Percentiles rank a stretch among this genome's conserved stretches.
These are phyloP conservation scores for Powellomyces hirtus DNA, from an alignment of 192 early-diverging fungal genomes.

Conservation along the genomic window DNA sequence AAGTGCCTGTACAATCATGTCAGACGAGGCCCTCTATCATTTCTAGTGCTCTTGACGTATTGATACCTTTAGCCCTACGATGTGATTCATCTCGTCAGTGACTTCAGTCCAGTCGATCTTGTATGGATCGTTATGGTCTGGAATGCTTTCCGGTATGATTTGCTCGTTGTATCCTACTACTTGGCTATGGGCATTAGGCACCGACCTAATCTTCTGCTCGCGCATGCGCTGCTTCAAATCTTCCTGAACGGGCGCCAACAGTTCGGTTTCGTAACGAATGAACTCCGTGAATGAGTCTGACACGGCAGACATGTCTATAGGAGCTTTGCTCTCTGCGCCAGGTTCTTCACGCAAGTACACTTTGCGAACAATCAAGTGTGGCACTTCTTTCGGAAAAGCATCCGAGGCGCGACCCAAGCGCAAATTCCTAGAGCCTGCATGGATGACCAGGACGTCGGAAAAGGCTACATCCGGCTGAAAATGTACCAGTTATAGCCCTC, in stretches of 20 bases:
- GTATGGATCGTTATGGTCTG: constrained; percentile 90
- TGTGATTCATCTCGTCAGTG: constrained; percentile 43
- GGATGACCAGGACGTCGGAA: constrained; percentile 77
- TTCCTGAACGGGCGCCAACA: constrained; percentile 53
- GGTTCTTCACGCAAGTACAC: not conserved
- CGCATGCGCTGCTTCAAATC: constrained; percentile 78
- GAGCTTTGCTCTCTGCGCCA: not conserved
- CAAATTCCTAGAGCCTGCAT: constrained; percentile 80
- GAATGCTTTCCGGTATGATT: constrained; percentile 62
- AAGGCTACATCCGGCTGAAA: constrained; percentile 45
- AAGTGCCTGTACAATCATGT: not conserved
- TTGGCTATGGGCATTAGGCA: constrained; percentile 71
- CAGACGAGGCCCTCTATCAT: too few species aligned
- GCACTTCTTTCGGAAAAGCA: constrained; percentile 70
- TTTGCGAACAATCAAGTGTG: constrained; percentile 77
- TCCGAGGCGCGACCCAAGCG: constrained; percentile 82
- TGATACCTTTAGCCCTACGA: constrained; percentile 70
- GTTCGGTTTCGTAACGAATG: constrained; percentile 7
- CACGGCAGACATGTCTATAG: not conserved
- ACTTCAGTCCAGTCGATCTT: constrained; percentile 80
- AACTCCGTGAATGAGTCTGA: not conserved
- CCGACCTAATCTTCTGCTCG: constrained; percentile 72
- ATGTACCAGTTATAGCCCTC: not conserved
- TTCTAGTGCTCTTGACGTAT: too few species aligned
- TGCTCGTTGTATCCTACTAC: constrained; percentile 72